Conservation (phyloP, 768 basidiomycete genomes). For the Hydnomerulius pinastri region DNA sequence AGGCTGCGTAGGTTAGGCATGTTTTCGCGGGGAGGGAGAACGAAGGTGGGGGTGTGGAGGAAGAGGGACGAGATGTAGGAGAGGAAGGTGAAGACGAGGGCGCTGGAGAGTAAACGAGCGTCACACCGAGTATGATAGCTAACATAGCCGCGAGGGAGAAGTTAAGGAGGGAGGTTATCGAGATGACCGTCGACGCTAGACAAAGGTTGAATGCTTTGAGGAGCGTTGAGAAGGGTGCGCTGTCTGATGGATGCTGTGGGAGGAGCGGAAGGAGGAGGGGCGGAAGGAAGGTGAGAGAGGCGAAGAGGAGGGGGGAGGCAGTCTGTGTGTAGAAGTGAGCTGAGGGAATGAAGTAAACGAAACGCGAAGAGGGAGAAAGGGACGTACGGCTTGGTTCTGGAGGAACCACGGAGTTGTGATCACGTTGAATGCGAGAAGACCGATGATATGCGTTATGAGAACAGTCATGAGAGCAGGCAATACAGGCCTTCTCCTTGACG, state of each 20-base stretch:
- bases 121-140: constrained; percentile 62
- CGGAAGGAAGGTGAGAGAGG: constrained; percentile 34
- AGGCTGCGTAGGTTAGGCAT: constrained; percentile 36
- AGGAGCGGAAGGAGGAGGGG: constrained; percentile 32
- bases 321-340: constrained; percentile 16
- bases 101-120: constrained; percentile 53
- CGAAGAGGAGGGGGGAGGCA: constrained; percentile 30
- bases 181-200: constrained; percentile 83
- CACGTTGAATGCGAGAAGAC: constrained; percentile 49
- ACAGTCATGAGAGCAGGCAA: constrained; percentile 55
- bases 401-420: constrained; percentile 50
- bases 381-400: constrained; percentile 42
- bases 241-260: constrained; percentile 23
- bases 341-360: background rate
- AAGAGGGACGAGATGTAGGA: constrained; percentile 17
- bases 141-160: constrained; percentile 84
- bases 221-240: constrained; percentile 46
- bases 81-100: constrained; percentile 28
- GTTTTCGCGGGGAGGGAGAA: background rate
- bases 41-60: constrained; percentile 23
- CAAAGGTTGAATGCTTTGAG: constrained; percentile 80
- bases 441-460: constrained; percentile 55
- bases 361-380: background rate
- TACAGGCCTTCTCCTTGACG: constrained; percentile 59
- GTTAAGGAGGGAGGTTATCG: constrained; percentile 84